phyloP scores from a whole-genome alignment of 768 basidiomycete genomes.

The Leccinum ochraceum region DNA sequence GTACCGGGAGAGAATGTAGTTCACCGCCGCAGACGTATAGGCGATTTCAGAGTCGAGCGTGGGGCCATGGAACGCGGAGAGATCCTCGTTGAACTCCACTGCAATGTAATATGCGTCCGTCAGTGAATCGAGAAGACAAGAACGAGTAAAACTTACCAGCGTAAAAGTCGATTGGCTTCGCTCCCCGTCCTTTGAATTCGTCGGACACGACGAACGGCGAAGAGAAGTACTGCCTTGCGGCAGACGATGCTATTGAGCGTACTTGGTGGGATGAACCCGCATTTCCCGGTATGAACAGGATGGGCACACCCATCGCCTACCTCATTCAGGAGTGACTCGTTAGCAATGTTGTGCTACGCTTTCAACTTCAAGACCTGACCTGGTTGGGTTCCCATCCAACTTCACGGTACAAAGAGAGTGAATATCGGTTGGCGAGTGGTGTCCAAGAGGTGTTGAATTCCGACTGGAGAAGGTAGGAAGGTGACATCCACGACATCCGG shows the following conservation, averaged over 20 bases:
- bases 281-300: constrained; percentile 66
- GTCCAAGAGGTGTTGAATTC: constrained; percentile 71
- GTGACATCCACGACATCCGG: constrained; percentile 67
- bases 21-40: constrained; percentile 71
- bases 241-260: constrained; percentile 92
- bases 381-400: constrained; percentile 73
- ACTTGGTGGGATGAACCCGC: constrained; percentile 94
- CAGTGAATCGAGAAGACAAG: background rate
- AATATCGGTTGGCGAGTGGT: constrained; percentile 71
- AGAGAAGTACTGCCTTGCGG: constrained; percentile 69
- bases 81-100: constrained; percentile 96
- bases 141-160: constrained; percentile 53
- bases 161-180: constrained; percentile 80
- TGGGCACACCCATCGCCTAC: constrained; percentile 63
- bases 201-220: constrained; percentile 56
- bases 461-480: constrained; percentile 71
- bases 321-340: constrained; percentile 2
- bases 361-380: constrained; percentile 37
- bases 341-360: background rate
- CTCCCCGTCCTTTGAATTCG: constrained; percentile 46
- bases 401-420: constrained; percentile 91
- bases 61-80: constrained; percentile 87
- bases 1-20: constrained; percentile 67
- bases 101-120: background rate
- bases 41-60: constrained; percentile 81